phyloP scores from a whole-genome alignment of 2,329 filamentous ascomycete species.

The Fusarium kyushuense region DNA sequence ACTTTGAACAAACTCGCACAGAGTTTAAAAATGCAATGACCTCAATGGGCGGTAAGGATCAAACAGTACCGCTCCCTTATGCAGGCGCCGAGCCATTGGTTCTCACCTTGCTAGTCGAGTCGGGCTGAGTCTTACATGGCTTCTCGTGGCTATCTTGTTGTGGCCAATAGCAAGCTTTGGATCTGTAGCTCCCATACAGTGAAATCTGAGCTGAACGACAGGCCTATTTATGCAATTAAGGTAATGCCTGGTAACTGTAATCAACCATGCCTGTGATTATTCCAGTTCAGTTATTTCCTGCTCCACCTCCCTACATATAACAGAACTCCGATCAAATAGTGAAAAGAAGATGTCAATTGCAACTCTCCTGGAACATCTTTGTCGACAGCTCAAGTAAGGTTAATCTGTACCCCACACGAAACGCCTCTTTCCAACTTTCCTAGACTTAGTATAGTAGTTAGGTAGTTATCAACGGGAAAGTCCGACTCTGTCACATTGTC shows the following conservation, averaged over 20 bases:
- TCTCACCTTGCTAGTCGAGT: conserved; percentile 30
- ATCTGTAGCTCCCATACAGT: conserved; percentile 15
- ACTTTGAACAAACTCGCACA: not conserved
- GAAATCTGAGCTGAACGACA: conserved; percentile 25
- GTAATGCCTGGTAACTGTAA: not conserved
- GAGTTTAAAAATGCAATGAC: conserved; percentile 2
- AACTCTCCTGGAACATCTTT: not conserved
- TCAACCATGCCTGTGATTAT: not conserved
- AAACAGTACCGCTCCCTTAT: conserved; percentile 29
- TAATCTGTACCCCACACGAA: conserved; percentile 20
- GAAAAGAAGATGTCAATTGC: not conserved
- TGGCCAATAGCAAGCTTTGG: conserved; percentile 20
- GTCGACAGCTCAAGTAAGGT: conserved; percentile 9
- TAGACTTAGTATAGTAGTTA: conserved; percentile 14
- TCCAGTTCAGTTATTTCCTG: not conserved
- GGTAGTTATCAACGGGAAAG: conserved; percentile 23
- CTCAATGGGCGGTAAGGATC: conserved; percentile 22
- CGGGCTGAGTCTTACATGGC: conserved; percentile 44
- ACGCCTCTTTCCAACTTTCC: conserved; percentile 24
- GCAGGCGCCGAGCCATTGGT: conserved; percentile 40
- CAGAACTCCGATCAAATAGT: not conserved
- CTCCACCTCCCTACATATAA: not conserved
- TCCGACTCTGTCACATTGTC: conserved; percentile 23
- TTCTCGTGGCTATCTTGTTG: conserved; percentile 30
- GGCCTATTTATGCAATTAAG: not conserved